Conservation (phyloP, 2,329 filamentous ascomycete genomes). For the Lachnellula hyalina region DNA sequence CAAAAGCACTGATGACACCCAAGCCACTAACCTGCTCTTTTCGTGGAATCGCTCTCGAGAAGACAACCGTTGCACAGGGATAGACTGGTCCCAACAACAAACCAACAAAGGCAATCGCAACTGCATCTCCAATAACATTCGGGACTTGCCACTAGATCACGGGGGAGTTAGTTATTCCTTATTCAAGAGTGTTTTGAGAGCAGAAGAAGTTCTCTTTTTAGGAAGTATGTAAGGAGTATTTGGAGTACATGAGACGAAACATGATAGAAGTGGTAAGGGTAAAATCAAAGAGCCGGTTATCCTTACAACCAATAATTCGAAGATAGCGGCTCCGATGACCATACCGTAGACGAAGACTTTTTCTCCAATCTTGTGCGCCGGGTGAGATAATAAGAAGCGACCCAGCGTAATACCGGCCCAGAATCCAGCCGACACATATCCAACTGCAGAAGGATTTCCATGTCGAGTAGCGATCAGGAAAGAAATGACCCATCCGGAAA, state of each 20-base stretch:
- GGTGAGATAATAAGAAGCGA: constrained; percentile 63
- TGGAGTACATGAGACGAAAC: not conserved
- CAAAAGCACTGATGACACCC: constrained; percentile 64
- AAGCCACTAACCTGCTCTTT: constrained; percentile 58
- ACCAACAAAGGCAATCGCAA: constrained; percentile 65
- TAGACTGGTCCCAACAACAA: constrained; percentile 75
- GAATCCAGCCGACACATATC: constrained; percentile 72
- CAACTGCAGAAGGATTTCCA: constrained; percentile 65
- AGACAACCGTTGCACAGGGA: constrained; percentile 63
- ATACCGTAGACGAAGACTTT: constrained; percentile 61
- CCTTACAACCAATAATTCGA: constrained; percentile 62
- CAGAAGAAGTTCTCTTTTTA: not conserved
- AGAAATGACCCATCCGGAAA: constrained; percentile 82
- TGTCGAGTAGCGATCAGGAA: constrained; percentile 71
- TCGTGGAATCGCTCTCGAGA: constrained; percentile 54
- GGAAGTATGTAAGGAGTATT: not conserved
- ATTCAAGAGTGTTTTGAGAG: too few species aligned
- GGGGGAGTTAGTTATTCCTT: too few species aligned
- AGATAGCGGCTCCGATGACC: constrained; percentile 54
- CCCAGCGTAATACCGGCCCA: constrained; percentile 72
- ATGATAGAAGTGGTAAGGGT: not conserved
- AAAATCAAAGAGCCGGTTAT: too few species aligned
- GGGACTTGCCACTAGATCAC: constrained; percentile 63
- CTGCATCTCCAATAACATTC: constrained; percentile 65
- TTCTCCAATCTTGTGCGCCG: constrained; percentile 65